Base-by-base conservation (phyloP, 2,329 filamentous ascomycete genomes). In the Hortaea sp. region DNA sequence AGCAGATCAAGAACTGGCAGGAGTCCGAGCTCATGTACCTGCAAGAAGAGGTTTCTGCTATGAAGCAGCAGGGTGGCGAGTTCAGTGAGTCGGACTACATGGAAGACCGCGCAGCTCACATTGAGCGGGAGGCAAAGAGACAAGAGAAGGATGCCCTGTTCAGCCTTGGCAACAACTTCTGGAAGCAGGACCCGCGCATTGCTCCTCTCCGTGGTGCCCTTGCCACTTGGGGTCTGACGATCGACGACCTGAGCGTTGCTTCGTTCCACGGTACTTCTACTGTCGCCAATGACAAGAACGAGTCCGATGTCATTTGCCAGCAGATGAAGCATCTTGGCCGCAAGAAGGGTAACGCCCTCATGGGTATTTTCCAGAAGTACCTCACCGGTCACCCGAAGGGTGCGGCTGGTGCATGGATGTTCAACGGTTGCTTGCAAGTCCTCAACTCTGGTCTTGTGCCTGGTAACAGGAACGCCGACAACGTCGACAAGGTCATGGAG, bases 261-360 rank as follows among this genome's bases (percentile, higher is more conserved):
- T 97, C 92, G 10, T 97, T 97, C 86, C 92, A 98, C 74, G 92
- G 92, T 61, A 98, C 92, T 37, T 97, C 92, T 1, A 98, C 92
- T 55, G 88, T 94, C 64, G 92, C 92, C 57, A 98, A 98, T 68
- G 92, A 98, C 75, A 97, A 97, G 82, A 98, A 98, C 70, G 92
- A 98, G 69, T 97, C 92, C 12, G 89, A 89, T 45, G 92, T 95
- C 62, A 85, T 98, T 59, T 95, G 90, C 75, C 82, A 95, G 67
- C 94, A 98, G 71, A 81, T 98, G 69, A 82, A 83, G 58, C 94
- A 98, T 65, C 82, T 98, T 44, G 92, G 92, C 55, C 86, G 92
- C 59, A 84, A 83, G 70, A 95, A 95, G 81, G 92, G 94, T 62
- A 98, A 98, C 63, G 89, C 92, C 30, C 76, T 98, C 10, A 71